A percentile compares a stretch with the other conserved stretches of the same genome.
These are phyloP conservation scores for Persicaria maculosa DNA, from an alignment of 148 eudicot species.

Conservation along the genomic window DNA sequence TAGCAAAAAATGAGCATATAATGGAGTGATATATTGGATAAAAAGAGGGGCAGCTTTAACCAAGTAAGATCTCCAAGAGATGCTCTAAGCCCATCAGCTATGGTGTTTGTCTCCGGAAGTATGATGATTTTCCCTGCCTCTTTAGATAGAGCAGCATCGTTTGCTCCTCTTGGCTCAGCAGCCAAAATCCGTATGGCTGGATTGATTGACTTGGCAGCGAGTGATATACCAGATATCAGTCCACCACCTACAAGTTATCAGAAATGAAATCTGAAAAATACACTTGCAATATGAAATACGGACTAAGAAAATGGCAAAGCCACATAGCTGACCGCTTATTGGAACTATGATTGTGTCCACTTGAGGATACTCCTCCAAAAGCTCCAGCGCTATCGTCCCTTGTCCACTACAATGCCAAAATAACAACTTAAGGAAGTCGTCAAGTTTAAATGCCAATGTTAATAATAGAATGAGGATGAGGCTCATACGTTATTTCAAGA, in stretches of 20 bases:
- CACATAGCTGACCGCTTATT: constrained; percentile 57
- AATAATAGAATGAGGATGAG: background rate
- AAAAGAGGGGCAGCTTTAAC: constrained; percentile 27
- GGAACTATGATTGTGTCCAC: constrained; percentile 85
- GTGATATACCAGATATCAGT: constrained; percentile 82
- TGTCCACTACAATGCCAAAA: constrained; percentile 51
- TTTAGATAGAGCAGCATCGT: constrained; percentile 89
- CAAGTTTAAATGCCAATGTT: background rate
- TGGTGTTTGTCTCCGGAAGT: constrained; percentile 60
- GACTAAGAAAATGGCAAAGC: background rate
- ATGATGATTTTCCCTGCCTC: constrained; percentile 52
- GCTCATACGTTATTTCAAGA: background rate
- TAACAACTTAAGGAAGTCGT: background rate
- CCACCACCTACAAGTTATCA: constrained; percentile 71
- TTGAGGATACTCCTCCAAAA: constrained; percentile 76
- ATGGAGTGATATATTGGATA: background rate
- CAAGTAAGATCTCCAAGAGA: constrained; percentile 86
- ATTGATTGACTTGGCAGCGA: constrained; percentile 91
- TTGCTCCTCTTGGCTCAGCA: constrained; percentile 94
- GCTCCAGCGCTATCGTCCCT: constrained; percentile 89
- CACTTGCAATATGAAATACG: constrained; percentile 3
- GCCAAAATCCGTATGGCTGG: constrained; percentile 70
- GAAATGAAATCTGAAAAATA: background rate
- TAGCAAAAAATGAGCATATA: background rate
- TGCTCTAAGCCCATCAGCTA: constrained; percentile 96